Conservation (phyloP, 2,329 filamentous ascomycete genomes). For the Phyllosticta paracitricarpa region DNA sequence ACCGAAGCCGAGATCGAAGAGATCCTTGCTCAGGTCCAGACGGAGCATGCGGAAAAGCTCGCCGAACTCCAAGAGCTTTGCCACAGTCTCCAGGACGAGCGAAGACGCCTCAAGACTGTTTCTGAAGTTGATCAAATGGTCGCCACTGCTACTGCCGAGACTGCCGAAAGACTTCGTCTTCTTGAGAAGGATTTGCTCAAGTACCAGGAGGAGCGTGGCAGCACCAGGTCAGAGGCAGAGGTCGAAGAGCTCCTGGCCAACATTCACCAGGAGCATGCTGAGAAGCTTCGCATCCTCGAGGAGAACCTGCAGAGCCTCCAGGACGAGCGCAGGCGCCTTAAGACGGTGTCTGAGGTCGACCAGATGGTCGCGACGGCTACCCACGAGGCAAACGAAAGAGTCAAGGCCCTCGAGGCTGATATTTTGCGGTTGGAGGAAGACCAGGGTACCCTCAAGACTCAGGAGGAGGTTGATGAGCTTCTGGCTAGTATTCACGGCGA, state of each 20-base stretch:
- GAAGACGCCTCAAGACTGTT: background rate
- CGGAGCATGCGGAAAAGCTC: background rate
- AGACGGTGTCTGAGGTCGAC: constrained; percentile 5
- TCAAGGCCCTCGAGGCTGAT: constrained; percentile 1
- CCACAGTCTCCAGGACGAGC: background rate
- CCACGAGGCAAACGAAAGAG: constrained; percentile 1
- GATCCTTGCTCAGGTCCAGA: constrained; percentile 2
- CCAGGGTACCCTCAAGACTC: background rate
- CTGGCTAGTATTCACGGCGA: background rate
- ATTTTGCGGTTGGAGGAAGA: constrained; percentile 2
- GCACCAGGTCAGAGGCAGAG: background rate
- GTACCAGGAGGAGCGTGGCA: background rate
- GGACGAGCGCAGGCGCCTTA: constrained; percentile 6
- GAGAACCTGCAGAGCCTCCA: constrained; percentile 2
- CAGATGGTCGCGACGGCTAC: constrained; percentile 1
- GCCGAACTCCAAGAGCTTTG: background rate
- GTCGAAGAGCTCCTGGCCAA: constrained; percentile 5
- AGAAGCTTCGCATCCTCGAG: constrained; percentile 3
- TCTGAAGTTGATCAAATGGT: background rate
- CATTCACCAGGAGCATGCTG: constrained; percentile 4
- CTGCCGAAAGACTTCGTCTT: background rate
- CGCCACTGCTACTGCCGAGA: background rate
- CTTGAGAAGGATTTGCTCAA: background rate
- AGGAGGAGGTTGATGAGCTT: background rate
- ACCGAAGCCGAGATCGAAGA: background rate